Evolutionary conservation across 2,329 filamentous ascomycete species (phyloP).

Genomic region (Alternaria brassicicola): DNA sequence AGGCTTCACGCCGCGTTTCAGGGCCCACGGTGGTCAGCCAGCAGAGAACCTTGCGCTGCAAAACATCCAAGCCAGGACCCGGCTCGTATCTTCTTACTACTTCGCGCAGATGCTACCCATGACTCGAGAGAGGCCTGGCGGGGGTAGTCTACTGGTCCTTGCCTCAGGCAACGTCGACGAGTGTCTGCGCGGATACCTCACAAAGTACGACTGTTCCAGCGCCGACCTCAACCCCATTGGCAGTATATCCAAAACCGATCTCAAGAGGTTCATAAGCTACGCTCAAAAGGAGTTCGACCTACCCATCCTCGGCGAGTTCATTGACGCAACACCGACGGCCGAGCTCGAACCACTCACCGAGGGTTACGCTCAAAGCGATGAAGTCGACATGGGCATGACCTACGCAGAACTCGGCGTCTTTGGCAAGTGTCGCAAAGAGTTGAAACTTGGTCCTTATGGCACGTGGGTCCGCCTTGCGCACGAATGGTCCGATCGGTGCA

Average conservation of each 20-base stretch:
- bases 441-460: slow-evolving; percentile 56
- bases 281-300: slow-evolving; percentile 59
- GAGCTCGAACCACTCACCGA: slow-evolving; percentile 68
- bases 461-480: slow-evolving; percentile 61
- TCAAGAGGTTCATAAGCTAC: slow-evolving; percentile 75
- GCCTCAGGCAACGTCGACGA: slow-evolving; percentile 69
- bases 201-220: slow-evolving; percentile 71
- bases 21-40: slow-evolving; percentile 66
- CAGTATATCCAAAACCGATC: slow-evolving; percentile 67
- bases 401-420: slow-evolving; percentile 61
- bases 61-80: slow-evolving; percentile 37
- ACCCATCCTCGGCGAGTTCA: slow-evolving; percentile 69
- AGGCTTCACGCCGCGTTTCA: slow-evolving; percentile 66
- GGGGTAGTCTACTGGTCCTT: slow-evolving; percentile 67
- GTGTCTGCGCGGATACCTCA: slow-evolving; percentile 63
- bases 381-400: slow-evolving; percentile 58
- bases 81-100: slow-evolving; percentile 62
- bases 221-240: slow-evolving; percentile 64
- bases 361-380: slow-evolving; percentile 58
- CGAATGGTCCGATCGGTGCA: slow-evolving; percentile 55
- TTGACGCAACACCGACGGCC: slow-evolving; percentile 57
- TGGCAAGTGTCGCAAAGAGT: slow-evolving; percentile 59
- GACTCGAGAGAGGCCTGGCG: slow-evolving; percentile 62
- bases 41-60: slow-evolving; percentile 58
- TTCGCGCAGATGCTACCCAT: slow-evolving; percentile 69